Conservation (phyloP, 1,284 basidiomycete genomes). For the Moesziomyces antarcticus region DNA sequence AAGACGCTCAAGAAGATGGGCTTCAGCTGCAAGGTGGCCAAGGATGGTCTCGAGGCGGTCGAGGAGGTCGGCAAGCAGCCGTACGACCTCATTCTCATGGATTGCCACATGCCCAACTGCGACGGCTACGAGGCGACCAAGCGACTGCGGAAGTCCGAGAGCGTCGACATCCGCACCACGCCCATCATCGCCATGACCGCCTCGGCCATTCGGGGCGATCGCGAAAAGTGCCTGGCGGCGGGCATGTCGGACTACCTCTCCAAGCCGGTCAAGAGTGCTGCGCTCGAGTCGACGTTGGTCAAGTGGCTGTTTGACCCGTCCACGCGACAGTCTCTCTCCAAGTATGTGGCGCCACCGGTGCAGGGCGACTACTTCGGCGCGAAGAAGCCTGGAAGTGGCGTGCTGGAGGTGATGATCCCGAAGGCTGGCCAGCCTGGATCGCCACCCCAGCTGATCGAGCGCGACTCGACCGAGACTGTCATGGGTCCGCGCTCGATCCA, state of each 20-base stretch:
- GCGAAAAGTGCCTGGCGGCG: constrained; percentile 59
- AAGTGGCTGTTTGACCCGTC: constrained; percentile 61
- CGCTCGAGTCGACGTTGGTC: constrained; percentile 57
- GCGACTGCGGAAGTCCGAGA: constrained; percentile 51
- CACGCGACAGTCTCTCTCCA: constrained; percentile 53
- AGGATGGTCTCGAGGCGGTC: constrained; percentile 60
- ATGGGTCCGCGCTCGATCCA: constrained; percentile 44
- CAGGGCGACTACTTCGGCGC: constrained; percentile 43
- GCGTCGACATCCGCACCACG: constrained; percentile 52
- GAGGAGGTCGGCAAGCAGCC: constrained; percentile 52
- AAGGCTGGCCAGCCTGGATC: constrained; percentile 14
- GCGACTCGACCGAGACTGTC: constrained; percentile 50
- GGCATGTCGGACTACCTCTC: constrained; percentile 64
- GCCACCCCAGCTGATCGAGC: constrained; percentile 40
- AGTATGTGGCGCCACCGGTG: constrained; percentile 40
- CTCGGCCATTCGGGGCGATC: constrained; percentile 61
- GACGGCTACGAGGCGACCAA: constrained; percentile 63
- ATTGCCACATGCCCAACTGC: constrained; percentile 62
- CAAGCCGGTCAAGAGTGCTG: constrained; percentile 62
- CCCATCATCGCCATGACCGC: constrained; percentile 65
- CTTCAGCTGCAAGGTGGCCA: constrained; percentile 62
- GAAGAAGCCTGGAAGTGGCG: constrained; percentile 22
- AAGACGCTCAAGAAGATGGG: constrained; percentile 64
- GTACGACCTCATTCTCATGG: constrained; percentile 60
- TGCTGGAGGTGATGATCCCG: constrained; percentile 34